Conservation (phyloP, 2,329 filamentous ascomycete species). For the Ceratocystis papillata region DNA sequence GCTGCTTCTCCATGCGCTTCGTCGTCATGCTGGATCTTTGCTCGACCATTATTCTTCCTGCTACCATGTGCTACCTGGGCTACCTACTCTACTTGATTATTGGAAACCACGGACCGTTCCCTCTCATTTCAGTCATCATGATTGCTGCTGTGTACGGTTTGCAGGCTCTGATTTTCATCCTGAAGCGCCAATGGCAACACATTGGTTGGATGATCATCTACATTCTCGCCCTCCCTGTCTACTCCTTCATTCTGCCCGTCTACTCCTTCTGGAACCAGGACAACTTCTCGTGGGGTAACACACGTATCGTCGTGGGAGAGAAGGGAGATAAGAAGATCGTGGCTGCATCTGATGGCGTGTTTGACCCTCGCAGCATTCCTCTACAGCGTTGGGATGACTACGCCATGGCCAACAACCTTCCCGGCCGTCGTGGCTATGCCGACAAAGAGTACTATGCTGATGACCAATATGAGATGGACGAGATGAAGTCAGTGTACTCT, state of each 20-base stretch:
- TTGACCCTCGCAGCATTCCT: constrained; percentile 85
- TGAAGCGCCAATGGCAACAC: constrained; percentile 97
- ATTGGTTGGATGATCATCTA: constrained; percentile 99
- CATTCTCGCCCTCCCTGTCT: constrained; percentile 86
- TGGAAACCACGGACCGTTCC: constrained; percentile 61
- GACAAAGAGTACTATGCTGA: constrained; percentile 61
- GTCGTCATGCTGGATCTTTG: constrained; percentile 89
- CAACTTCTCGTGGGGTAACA: constrained; percentile 98
- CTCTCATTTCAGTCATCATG: constrained; percentile 78
- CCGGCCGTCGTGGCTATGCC: constrained; percentile 69
- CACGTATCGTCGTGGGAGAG: constrained; percentile 90
- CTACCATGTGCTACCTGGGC: constrained; percentile 73
- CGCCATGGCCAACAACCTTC: constrained; percentile 71
- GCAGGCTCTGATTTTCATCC: constrained; percentile 88
- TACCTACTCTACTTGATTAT: constrained; percentile 78
- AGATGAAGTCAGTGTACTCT: constrained; percentile 93
- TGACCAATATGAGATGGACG: constrained; percentile 89
- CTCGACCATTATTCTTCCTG: constrained; percentile 83
- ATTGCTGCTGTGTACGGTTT: constrained; percentile 87
- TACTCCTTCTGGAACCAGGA: constrained; percentile 99
- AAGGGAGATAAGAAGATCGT: constrained; percentile 85
- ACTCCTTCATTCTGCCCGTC: constrained; percentile 78
- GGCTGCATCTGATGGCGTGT: constrained; percentile 71
- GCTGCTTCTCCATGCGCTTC: constrained; percentile 96
- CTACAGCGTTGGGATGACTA: constrained; percentile 98